Percentiles rank a stretch among this genome's conserved stretches.
Conservation (phyloP, 139 green algal genomes). For the Astrephomene gubernaculifera region DNA sequence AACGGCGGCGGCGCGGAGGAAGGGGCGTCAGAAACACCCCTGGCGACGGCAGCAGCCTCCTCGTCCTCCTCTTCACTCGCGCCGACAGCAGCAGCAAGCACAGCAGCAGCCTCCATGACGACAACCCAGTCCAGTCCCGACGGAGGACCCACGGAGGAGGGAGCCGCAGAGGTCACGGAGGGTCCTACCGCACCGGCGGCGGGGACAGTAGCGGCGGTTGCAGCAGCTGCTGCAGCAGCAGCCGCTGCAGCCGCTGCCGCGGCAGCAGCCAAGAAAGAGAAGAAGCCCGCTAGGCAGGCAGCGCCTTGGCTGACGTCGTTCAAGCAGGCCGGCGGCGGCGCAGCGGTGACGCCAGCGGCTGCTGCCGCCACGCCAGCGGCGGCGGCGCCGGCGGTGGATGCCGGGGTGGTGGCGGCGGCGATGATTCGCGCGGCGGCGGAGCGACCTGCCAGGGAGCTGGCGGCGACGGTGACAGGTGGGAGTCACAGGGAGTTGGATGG, state of each 20-base stretch:
- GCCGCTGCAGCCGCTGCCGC: not conserved
- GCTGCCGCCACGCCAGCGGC: not conserved
- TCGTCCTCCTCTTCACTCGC: too few species aligned
- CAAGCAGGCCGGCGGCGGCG: not conserved
- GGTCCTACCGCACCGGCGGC: too few species aligned
- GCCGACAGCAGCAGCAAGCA: too few species aligned
- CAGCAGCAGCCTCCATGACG: too few species aligned
- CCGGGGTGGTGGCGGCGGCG: not conserved
- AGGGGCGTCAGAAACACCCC: too few species aligned
- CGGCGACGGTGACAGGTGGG: not conserved
- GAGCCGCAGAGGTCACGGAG: too few species aligned
- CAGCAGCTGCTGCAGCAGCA: not conserved
- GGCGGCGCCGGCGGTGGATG: not conserved
- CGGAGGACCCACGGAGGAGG: too few species aligned
- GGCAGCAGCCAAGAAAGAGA: not conserved
- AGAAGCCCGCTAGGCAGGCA: not conserved
- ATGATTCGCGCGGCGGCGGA: constrained; percentile 17
- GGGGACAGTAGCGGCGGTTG: not conserved
- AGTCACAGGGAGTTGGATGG: not conserved
- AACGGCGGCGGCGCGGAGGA: too few species aligned
- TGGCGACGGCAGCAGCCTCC: too few species aligned
- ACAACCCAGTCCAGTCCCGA: too few species aligned
- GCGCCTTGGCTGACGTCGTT: constrained; percentile 18
- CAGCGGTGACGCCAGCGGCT: not conserved
- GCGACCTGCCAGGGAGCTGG: constrained; percentile 2